Evolutionary conservation across 1,284 basidiomycete species (phyloP).

Genomic region (Ustilago esculenta): DNA sequence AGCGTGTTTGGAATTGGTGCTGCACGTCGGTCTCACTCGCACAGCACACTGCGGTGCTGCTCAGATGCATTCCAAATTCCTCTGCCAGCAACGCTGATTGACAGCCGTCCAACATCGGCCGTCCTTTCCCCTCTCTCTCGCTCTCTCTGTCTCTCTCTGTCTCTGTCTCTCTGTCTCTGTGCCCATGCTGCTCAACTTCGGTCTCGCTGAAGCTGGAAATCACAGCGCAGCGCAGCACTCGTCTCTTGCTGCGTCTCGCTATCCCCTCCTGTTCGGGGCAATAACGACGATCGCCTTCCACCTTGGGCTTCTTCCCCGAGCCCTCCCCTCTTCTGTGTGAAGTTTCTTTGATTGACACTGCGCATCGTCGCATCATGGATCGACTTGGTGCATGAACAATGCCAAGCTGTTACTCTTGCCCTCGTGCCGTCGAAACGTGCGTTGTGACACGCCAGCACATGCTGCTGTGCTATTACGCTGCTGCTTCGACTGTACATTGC

Average conservation of each 20-base stretch:
- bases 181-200: neutral
- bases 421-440: neutral
- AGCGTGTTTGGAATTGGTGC: slow-evolving; percentile 5
- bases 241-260: neutral
- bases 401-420: neutral
- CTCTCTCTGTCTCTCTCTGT: neutral
- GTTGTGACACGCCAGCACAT: neutral
- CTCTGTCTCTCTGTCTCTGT: neutral
- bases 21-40: slow-evolving; percentile 31
- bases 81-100: slow-evolving; percentile 10
- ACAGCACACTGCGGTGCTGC: slow-evolving; percentile 1
- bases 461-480: neutral
- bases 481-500: no score
- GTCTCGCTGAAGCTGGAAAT: no score
- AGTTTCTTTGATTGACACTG: neutral
- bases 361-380: slow-evolving; percentile 3
- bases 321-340: neutral
- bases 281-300: neutral
- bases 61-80: slow-evolving; percentile 28
- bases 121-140: neutral
- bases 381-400: slow-evolving; percentile 1
- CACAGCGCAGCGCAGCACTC: neutral
- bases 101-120: slow-evolving; percentile 6
- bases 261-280: neutral
- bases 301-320: slow-evolving; percentile 3